Conservation (phyloP, 2,329 filamentous ascomycete species). For the Cercospora sp. region DNA sequence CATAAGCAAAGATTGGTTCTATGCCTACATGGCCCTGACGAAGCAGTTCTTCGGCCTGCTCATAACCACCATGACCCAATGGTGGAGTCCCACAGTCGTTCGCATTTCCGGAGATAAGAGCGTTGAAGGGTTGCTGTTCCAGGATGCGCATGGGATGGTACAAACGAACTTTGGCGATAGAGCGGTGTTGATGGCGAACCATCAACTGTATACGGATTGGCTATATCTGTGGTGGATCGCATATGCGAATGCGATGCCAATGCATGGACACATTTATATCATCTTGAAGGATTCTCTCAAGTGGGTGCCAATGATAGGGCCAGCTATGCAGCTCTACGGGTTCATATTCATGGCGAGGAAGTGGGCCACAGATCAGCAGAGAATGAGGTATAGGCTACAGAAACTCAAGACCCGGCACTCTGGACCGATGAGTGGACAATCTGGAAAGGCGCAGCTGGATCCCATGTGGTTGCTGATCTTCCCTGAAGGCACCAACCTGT, state of each 20-base stretch:
- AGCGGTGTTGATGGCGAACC: conserved; percentile 80
- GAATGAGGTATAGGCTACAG: conserved; percentile 70
- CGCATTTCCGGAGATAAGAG: conserved; percentile 80
- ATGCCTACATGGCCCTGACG: conserved; percentile 82
- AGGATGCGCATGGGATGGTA: conserved; percentile 68
- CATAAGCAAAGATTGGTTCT: conserved; percentile 72
- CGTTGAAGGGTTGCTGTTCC: conserved; percentile 70
- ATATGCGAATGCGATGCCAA: conserved; percentile 64
- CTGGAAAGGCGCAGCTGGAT: conserved; percentile 36
- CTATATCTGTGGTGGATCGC: conserved; percentile 91
- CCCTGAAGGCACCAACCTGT: conserved; percentile 83
- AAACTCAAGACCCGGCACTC: conserved; percentile 62
- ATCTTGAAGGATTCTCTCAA: conserved; percentile 86
- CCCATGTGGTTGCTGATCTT: conserved; percentile 92
- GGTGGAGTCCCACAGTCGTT: conserved; percentile 79
- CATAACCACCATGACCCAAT: conserved; percentile 76
- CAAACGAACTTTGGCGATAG: conserved; percentile 78
- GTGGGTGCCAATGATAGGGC: conserved; percentile 77
- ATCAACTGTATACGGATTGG: conserved; percentile 78
- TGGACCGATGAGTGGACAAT: conserved; percentile 40
- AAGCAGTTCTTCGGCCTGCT: conserved; percentile 80
- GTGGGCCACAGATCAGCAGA: conserved; percentile 75
- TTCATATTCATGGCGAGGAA: conserved; percentile 95
- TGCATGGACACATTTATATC: conserved; percentile 86
- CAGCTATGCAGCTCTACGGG: conserved; percentile 80